Conservation (phyloP, 1,139 yeast genomes). For the Pichia cactophila region DNA sequence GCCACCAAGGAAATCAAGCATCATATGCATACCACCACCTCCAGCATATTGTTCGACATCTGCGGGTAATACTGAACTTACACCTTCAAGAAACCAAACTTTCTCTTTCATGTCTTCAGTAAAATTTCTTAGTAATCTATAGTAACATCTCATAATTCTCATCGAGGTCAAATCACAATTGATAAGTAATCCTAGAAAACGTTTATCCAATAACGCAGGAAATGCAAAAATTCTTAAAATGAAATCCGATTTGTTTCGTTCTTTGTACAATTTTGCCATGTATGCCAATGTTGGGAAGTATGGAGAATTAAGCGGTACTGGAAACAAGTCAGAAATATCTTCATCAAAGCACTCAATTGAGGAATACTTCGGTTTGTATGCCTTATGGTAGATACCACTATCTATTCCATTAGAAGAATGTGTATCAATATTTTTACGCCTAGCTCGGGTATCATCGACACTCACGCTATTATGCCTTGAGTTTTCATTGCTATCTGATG, state of each 20-base stretch:
- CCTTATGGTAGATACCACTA: constrained; percentile 11
- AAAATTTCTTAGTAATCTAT: constrained; percentile 69
- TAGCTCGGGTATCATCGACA: not conserved
- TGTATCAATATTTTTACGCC: not conserved
- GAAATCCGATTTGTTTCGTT: constrained; percentile 77
- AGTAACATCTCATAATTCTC: constrained; percentile 85
- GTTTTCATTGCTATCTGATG: constrained; percentile 16
- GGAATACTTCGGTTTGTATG: constrained; percentile 36
- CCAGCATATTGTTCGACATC: constrained; percentile 81
- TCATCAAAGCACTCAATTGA: constrained; percentile 79
- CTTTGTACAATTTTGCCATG: constrained; percentile 75
- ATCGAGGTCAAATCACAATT: constrained; percentile 81
- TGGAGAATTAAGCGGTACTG: constrained; percentile 76
- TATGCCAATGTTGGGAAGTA: constrained; percentile 81
- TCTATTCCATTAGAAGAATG: constrained; percentile 7
- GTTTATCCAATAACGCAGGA: constrained; percentile 82
- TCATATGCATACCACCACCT: constrained; percentile 87
- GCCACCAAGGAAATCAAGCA: constrained; percentile 79
- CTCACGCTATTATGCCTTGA: constrained; percentile 8
- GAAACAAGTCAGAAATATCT: constrained; percentile 77
- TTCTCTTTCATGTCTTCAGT: constrained; percentile 81
- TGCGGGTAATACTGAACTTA: constrained; percentile 73
- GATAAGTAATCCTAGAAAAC: constrained; percentile 66
- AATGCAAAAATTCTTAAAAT: constrained; percentile 84
- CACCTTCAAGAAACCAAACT: constrained; percentile 94